phyloP scores from a whole-genome alignment of 768 basidiomycete genomes.

The Arthromyces matolae region DNA sequence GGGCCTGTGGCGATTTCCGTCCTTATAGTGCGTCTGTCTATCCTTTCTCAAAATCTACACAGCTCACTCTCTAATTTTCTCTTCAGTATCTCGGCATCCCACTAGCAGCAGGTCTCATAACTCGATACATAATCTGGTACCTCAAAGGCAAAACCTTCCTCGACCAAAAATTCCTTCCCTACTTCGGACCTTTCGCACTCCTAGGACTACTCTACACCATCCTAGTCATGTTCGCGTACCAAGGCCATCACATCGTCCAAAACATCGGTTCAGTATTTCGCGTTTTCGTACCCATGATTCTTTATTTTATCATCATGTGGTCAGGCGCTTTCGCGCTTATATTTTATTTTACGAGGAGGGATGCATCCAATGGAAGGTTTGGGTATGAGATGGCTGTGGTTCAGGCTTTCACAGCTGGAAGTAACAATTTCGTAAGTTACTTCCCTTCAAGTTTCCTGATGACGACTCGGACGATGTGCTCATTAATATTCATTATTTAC shows the following conservation, averaged over 20 bases:
- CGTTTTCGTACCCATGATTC: slow-evolving; percentile 73
- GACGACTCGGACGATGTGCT: too few species aligned
- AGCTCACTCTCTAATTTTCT: background rate
- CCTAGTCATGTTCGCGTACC: slow-evolving; percentile 69
- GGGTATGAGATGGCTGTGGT: slow-evolving; percentile 73
- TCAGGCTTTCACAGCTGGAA: slow-evolving; percentile 76
- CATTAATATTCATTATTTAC: background rate
- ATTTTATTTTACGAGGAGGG: slow-evolving; percentile 41
- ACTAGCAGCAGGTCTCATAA: slow-evolving; percentile 65
- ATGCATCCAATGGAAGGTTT: slow-evolving; percentile 20
- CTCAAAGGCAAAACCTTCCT: slow-evolving; percentile 46
- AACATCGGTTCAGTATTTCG: slow-evolving; percentile 78
- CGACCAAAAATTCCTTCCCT: slow-evolving; percentile 56
- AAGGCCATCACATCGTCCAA: slow-evolving; percentile 64
- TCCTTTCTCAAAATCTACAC: background rate
- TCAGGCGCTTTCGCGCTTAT: slow-evolving; percentile 53
- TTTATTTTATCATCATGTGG: slow-evolving; percentile 83
- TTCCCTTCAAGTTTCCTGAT: background rate
- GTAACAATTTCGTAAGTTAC: slow-evolving; percentile 67
- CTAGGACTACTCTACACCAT: slow-evolving; percentile 81
- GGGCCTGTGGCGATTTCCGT: slow-evolving; percentile 61
- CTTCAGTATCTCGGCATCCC: slow-evolving; percentile 80
- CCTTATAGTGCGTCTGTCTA: slow-evolving; percentile 57
- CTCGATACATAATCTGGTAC: slow-evolving; percentile 52
- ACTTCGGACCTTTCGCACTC: slow-evolving; percentile 66